A percentile compares a stretch with the other conserved stretches of the same genome.
Conservation (phyloP, 257 asterid species). For the Plantago major region DNA sequence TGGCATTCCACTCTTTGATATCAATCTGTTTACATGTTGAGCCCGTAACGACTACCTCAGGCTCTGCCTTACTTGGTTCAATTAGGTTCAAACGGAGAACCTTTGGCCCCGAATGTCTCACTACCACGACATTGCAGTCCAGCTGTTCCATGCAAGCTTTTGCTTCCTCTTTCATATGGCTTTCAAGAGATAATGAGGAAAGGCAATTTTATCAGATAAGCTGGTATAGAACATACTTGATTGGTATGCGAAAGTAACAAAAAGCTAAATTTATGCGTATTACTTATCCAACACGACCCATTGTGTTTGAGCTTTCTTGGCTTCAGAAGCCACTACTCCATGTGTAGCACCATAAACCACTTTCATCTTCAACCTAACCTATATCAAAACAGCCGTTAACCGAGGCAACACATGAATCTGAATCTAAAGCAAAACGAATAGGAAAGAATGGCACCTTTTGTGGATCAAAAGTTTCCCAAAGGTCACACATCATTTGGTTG, state of each 20-base stretch:
- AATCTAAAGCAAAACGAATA: slow-evolving; percentile 3
- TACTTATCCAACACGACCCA: slow-evolving; percentile 95
- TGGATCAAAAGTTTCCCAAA: slow-evolving; percentile 56
- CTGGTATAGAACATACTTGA: not conserved
- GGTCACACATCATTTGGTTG: slow-evolving; percentile 59
- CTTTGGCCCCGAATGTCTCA: slow-evolving; percentile 55
- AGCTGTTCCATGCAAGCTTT: slow-evolving; percentile 63
- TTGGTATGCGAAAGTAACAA: slow-evolving; percentile 4
- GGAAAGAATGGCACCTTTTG: slow-evolving; percentile 40
- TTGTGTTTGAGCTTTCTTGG: slow-evolving; percentile 51
- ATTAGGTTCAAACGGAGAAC: slow-evolving; percentile 68
- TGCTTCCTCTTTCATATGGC: slow-evolving; percentile 66
- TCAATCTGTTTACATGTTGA: slow-evolving; percentile 25
- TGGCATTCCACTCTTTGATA: slow-evolving; percentile 29
- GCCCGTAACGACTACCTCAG: slow-evolving; percentile 14
- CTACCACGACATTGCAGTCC: slow-evolving; percentile 66
- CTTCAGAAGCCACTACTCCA: slow-evolving; percentile 81
- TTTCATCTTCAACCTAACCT: slow-evolving; percentile 73
- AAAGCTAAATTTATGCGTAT: slow-evolving; percentile 17
- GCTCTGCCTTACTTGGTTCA: slow-evolving; percentile 34
- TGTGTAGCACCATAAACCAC: slow-evolving; percentile 48
- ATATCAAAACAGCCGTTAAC: slow-evolving; percentile 3
- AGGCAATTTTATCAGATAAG: not conserved
- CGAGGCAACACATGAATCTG: not conserved
- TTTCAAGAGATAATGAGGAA: slow-evolving; percentile 19